Percentiles rank a stretch among this genome's conserved stretches.
Conservation (phyloP, 176 grass and related monocot genomes). For the Oryza longistaminata region DNA sequence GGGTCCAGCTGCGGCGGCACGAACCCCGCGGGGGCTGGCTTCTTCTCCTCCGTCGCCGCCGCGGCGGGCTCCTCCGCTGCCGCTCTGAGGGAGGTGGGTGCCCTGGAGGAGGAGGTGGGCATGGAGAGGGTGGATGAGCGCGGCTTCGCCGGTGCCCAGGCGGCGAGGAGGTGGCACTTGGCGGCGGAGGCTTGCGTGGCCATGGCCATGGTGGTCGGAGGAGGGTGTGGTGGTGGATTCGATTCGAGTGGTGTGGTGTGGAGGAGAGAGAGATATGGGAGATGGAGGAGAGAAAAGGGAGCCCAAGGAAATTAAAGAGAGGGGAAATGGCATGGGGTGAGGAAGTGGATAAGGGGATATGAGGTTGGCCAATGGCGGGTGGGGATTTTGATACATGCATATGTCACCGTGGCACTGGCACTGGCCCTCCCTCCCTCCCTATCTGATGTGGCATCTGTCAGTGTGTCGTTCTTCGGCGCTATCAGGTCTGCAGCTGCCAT, state of each 20-base stretch:
- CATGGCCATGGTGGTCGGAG: slow-evolving; percentile 25
- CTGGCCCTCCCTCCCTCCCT: neutral
- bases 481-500: too few relatives aligned
- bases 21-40: too few relatives aligned
- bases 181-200: slow-evolving; percentile 66
- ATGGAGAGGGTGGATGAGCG: neutral
- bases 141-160: too few relatives aligned
- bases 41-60: too few relatives aligned
- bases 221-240: too few relatives aligned
- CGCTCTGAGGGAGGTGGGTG: slow-evolving; percentile 22
- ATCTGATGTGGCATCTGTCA: neutral
- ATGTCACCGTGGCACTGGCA: neutral
- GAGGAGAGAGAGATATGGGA: too few relatives aligned
- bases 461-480: too few relatives aligned
- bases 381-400: neutral
- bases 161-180: slow-evolving; percentile 37
- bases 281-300: too few relatives aligned
- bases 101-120: slow-evolving; percentile 25
- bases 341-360: slow-evolving; percentile 75
- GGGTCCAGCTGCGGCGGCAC: too few relatives aligned
- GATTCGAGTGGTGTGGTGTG: too few relatives aligned
- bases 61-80: neutral
- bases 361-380: slow-evolving; percentile 68
- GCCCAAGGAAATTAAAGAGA: too few relatives aligned
- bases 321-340: slow-evolving; percentile 28